Conservation (phyloP, 805 yeast species). For the Candida insectorum region DNA sequence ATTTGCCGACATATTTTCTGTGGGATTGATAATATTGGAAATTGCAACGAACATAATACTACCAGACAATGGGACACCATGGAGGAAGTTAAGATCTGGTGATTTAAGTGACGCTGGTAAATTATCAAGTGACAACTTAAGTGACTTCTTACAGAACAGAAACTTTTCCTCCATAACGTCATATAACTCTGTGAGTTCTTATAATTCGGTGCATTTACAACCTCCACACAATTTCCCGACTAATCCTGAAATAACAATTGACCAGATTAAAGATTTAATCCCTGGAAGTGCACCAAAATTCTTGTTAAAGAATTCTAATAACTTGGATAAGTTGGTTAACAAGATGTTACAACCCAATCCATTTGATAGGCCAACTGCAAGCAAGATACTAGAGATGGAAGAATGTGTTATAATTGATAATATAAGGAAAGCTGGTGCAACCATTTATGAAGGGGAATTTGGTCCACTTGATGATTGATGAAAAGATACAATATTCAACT, state of each 20-base stretch:
- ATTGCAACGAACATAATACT: conserved; percentile 92
- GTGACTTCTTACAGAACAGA: conserved; percentile 38
- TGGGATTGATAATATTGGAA: conserved; percentile 90
- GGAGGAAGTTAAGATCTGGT: conserved; percentile 95
- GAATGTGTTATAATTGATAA: conserved; percentile 78
- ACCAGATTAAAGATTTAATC: conserved; percentile 33
- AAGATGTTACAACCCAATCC: conserved; percentile 91
- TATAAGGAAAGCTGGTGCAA: conserved; percentile 86
- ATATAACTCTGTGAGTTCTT: conserved; percentile 19
- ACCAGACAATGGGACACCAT: conserved; percentile 94
- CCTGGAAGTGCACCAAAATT: conserved; percentile 90
- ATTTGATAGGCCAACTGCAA: conserved; percentile 74
- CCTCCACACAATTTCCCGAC: conserved; percentile 8
- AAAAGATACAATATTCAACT: too few species aligned
- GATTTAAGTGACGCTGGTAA: conserved; percentile 94
- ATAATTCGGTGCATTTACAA: conserved; percentile 7
- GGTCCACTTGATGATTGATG: conserved; percentile 64
- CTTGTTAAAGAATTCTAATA: conserved; percentile 50
- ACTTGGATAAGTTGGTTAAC: conserved; percentile 75
- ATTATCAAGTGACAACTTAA: conserved; percentile 51
- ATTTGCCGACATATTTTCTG: conserved; percentile 93
- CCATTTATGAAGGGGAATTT: conserved; percentile 91
- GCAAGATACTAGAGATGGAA: conserved; percentile 59
- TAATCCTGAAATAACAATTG: conserved; percentile 6
- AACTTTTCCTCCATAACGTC: conserved; percentile 33